Evolutionary conservation across 1,139 yeast species (phyloP).

Genomic region (Protomyces inundatus): DNA sequence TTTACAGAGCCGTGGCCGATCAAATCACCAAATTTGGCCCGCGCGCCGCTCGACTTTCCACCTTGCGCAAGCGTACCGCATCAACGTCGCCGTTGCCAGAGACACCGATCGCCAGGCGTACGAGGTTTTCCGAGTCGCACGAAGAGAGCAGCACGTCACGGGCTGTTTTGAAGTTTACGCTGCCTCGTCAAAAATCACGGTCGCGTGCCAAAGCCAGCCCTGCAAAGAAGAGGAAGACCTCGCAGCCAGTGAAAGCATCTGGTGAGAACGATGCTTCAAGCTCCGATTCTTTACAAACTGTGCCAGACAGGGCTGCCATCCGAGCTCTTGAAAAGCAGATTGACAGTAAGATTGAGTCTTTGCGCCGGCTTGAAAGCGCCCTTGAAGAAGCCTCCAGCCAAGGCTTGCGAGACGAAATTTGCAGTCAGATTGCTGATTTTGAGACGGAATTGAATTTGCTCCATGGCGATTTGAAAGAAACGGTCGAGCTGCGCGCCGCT

Average conservation of each 20-base stretch:
- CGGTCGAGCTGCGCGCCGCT: background rate
- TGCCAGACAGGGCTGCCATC: background rate
- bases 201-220: background rate
- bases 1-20: background rate
- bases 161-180: background rate
- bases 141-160: background rate
- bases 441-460: background rate
- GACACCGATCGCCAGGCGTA: background rate
- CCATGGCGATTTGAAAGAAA: background rate
- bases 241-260: too few relatives aligned
- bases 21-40: background rate
- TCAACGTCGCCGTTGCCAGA: background rate
- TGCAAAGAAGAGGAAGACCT: too few relatives aligned
- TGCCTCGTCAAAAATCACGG: background rate
- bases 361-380: background rate
- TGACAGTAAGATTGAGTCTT: background rate
- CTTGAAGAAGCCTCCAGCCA: background rate
- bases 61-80: background rate
- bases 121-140: background rate
- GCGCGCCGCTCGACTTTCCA: background rate
- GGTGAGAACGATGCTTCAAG: too few relatives aligned
- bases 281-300: too few relatives aligned
- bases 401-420: background rate
- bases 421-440: background rate
- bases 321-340: background rate